Evolutionary conservation across 495 filamentous ascomycete species (phyloP).

Genomic region (Penicillium arizonense): DNA sequence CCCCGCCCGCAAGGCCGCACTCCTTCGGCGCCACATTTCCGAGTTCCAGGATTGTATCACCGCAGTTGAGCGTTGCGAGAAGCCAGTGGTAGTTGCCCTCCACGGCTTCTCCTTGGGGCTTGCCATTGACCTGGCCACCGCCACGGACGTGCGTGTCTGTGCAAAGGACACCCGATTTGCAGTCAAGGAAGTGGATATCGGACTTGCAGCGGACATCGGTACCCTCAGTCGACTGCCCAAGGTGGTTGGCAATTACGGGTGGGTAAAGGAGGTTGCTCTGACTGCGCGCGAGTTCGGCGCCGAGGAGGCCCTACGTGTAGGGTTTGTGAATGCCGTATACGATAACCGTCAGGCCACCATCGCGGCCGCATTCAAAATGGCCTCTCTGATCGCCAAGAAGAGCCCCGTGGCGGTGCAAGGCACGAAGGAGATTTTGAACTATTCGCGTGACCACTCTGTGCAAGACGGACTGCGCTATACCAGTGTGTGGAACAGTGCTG

Average conservation of each 20-base stretch:
- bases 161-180: slow-evolving; percentile 61
- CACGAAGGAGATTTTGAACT: slow-evolving; percentile 92
- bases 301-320: slow-evolving; percentile 76
- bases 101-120: slow-evolving; percentile 81
- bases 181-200: slow-evolving; percentile 96
- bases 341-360: slow-evolving; percentile 62
- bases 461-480: slow-evolving; percentile 83
- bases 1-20: slow-evolving; percentile 62
- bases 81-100: slow-evolving; percentile 83
- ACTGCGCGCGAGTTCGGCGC: slow-evolving; percentile 74
- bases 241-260: slow-evolving; percentile 70
- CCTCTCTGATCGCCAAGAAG: slow-evolving; percentile 68
- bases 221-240: slow-evolving; percentile 85
- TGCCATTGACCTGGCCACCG: slow-evolving; percentile 77
- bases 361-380: slow-evolving; percentile 62
- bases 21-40: slow-evolving; percentile 63
- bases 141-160: slow-evolving; percentile 78
- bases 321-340: slow-evolving; percentile 79
- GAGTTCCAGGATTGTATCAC: slow-evolving; percentile 78
- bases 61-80: slow-evolving; percentile 81
- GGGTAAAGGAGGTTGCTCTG: slow-evolving; percentile 90
- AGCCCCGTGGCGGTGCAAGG: slow-evolving; percentile 90
- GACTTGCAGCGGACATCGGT: slow-evolving; percentile 89
- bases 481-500: slow-evolving; percentile 78
- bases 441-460: slow-evolving; percentile 72